Percentiles rank a stretch among this genome's conserved stretches.
phyloP scores from a whole-genome alignment of 106 monocot genomes.

The Platanthera zijinensis region DNA sequence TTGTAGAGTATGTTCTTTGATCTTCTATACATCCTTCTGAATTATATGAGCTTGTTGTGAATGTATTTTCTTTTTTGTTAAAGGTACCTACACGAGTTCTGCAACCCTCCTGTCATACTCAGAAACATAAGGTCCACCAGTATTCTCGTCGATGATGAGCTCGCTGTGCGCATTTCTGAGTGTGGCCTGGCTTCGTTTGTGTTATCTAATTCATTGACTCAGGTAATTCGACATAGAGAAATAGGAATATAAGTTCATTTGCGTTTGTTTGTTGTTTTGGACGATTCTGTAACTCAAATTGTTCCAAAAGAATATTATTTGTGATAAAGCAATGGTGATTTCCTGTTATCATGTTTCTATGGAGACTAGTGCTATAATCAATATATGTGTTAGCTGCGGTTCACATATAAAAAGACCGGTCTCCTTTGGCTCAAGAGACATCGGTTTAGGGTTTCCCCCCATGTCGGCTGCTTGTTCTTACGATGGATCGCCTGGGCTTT shows the following conservation, averaged over 20 bases:
- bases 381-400: too few relatives aligned
- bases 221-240: slow-evolving; percentile 32
- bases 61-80: slow-evolving; percentile 1
- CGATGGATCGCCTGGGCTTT: too few relatives aligned
- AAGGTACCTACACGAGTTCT: slow-evolving; percentile 89
- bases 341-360: neutral
- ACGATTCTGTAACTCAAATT: too few relatives aligned
- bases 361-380: neutral
- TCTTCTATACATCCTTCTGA: neutral
- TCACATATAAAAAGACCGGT: too few relatives aligned
- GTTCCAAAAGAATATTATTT: neutral
- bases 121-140: slow-evolving; percentile 59
- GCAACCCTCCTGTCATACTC: slow-evolving; percentile 53
- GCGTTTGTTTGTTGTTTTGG: too few relatives aligned
- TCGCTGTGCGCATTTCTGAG: slow-evolving; percentile 51
- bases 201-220: slow-evolving; percentile 30
- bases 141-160: slow-evolving; percentile 60
- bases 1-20: slow-evolving; percentile 18
- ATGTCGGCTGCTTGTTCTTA: too few relatives aligned
- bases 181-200: slow-evolving; percentile 57
- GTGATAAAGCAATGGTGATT: neutral
- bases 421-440: too few relatives aligned
- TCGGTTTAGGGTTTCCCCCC: too few relatives aligned
- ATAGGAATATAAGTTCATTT: neutral
- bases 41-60: neutral